phyloP scores from a whole-genome alignment of 2,329 filamentous ascomycete genomes.

The Penicillium sp. region DNA sequence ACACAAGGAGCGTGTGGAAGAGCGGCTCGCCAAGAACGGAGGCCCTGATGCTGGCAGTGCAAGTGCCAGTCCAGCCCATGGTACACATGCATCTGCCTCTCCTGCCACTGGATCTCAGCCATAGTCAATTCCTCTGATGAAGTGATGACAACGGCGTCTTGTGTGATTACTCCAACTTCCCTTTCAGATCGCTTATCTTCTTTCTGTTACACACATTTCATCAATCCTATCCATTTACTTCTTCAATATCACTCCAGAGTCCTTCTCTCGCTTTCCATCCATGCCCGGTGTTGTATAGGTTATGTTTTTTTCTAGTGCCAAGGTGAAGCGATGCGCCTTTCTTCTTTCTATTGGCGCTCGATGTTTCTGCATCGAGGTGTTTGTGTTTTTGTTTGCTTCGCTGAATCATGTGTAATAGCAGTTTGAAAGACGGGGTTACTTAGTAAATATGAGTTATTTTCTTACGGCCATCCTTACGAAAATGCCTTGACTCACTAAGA shows the following conservation, averaged over 20 bases:
- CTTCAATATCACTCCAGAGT: not conserved
- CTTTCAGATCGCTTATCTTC: conserved; percentile 19
- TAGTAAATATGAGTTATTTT: not conserved
- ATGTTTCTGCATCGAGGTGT: conserved; percentile 9
- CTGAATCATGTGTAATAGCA: conserved; percentile 6
- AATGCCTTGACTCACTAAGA: too few relatives aligned
- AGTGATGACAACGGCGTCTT: conserved; percentile 20
- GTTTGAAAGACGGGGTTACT: not conserved
- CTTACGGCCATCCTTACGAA: not conserved
- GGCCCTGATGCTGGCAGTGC: conserved; percentile 11
- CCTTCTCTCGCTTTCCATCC: conserved; percentile 6
- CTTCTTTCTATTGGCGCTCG: conserved; percentile 6
- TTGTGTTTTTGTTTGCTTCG: conserved; percentile 4
- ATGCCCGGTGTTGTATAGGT: conserved; percentile 19
- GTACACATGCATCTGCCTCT: conserved; percentile 10
- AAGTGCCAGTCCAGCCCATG: conserved; percentile 17
- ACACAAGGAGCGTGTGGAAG: conserved; percentile 71
- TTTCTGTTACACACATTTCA: conserved; percentile 14
- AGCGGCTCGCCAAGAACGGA: conserved; percentile 40
- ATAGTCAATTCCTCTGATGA: conserved; percentile 18
- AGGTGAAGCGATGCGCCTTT: conserved; percentile 16
- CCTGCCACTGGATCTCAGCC: conserved; percentile 14
- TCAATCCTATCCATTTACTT: conserved; percentile 6
- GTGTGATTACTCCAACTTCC: conserved; percentile 10
- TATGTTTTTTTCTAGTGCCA: conserved; percentile 9